phyloP scores from a whole-genome alignment of 2,329 filamentous ascomycete species.

The Albophoma yamanashiensis region DNA sequence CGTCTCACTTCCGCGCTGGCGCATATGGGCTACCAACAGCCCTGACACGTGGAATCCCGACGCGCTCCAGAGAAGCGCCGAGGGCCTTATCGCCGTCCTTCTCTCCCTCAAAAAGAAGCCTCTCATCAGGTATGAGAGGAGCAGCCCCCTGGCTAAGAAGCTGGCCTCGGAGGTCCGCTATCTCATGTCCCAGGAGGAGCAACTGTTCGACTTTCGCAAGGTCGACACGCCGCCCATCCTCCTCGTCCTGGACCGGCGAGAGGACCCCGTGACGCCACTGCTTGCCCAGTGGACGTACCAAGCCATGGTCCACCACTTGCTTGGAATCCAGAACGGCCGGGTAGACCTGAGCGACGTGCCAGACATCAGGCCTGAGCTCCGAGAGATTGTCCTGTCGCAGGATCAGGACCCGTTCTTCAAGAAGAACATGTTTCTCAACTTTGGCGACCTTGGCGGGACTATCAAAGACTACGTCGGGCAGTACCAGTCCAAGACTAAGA shows the following conservation, averaged over 20 bases:
- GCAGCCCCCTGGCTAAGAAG: slow-evolving; percentile 83
- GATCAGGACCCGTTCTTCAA: slow-evolving; percentile 98
- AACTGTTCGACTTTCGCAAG: slow-evolving; percentile 91
- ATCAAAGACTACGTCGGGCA: slow-evolving; percentile 99
- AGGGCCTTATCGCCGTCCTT: slow-evolving; percentile 75
- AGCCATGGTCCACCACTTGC: slow-evolving; percentile 96
- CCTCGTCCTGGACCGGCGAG: slow-evolving; percentile 79
- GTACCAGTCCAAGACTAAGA: slow-evolving; percentile 96
- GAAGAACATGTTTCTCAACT: slow-evolving; percentile 99
- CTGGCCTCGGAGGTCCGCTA: slow-evolving; percentile 87
- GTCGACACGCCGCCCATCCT: slow-evolving; percentile 91
- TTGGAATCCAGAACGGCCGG: slow-evolving; percentile 90
- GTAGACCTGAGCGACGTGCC: slow-evolving; percentile 79
- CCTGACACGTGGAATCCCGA: slow-evolving; percentile 89
- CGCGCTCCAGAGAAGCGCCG: slow-evolving; percentile 73
- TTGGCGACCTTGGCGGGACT: slow-evolving; percentile 87
- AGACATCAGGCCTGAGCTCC: slow-evolving; percentile 75
- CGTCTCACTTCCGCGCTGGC: slow-evolving; percentile 58
- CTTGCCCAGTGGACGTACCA: slow-evolving; percentile 99
- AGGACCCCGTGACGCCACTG: slow-evolving; percentile 89
- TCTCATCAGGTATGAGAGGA: slow-evolving; percentile 85
- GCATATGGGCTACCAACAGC: slow-evolving; percentile 63
- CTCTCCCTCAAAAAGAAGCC: slow-evolving; percentile 94
- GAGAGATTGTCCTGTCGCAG: slow-evolving; percentile 88
- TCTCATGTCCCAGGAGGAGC: slow-evolving; percentile 88